These are phyloP conservation scores for Pichia kluyveri DNA, from an alignment of 805 yeast genomes.

Conservation along the genomic window DNA sequence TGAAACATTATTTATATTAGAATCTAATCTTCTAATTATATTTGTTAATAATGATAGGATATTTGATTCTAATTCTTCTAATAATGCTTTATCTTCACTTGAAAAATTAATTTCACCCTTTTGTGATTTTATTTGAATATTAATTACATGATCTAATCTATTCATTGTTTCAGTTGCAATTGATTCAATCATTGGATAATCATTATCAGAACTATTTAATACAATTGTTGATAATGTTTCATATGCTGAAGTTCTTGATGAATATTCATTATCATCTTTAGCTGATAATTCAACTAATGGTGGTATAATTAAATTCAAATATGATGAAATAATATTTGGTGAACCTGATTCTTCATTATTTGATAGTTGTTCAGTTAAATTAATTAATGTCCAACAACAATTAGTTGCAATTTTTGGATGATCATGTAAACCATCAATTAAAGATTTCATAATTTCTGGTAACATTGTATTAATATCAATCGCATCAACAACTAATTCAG, in stretches of 20 bases:
- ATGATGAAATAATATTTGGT: constrained; percentile 54
- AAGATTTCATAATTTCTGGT: constrained; percentile 64
- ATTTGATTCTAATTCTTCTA: constrained; percentile 86
- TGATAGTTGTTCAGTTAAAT: constrained; percentile 71
- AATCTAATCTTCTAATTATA: constrained; percentile 72
- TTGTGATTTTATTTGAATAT: constrained; percentile 41
- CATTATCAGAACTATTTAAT: constrained; percentile 60
- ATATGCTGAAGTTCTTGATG: constrained; percentile 91
- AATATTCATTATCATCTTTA: constrained; percentile 72
- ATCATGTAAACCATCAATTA: constrained; percentile 74
- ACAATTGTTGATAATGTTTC: constrained; percentile 86
- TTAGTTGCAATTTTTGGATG: constrained; percentile 93
- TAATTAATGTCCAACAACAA: constrained; percentile 96
- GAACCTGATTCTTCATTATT: no score
- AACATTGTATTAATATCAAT: constrained; percentile 58
- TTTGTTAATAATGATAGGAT: constrained; percentile 70
- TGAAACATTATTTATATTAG: constrained; percentile 55
- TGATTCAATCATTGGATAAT: constrained; percentile 56
- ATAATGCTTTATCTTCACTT: constrained; percentile 63
- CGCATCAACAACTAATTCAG: constrained; percentile 75
- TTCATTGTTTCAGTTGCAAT: constrained; percentile 68
- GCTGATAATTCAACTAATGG: constrained; percentile 61
- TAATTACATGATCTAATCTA: constrained; percentile 64
- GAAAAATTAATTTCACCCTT: constrained; percentile 17
- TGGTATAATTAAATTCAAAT: constrained; percentile 61